Base-by-base conservation (phyloP, 1,284 basidiomycete genomes). In the Trametes versicolor region DNA sequence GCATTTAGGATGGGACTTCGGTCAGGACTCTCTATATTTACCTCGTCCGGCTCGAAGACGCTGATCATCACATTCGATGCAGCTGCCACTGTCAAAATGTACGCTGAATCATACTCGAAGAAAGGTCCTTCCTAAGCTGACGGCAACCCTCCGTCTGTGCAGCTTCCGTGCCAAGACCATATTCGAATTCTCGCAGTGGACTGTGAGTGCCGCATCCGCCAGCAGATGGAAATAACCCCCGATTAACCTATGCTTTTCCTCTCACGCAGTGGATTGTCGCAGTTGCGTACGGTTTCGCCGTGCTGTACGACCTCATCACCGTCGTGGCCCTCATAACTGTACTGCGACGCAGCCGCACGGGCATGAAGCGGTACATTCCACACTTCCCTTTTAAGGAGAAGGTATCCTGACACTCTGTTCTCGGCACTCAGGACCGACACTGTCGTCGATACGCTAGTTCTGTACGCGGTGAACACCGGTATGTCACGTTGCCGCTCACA, bases 391-490 rank as follows among this genome's bases (percentile, higher is more conserved):
- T 23, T 15, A 7, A 34, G 13, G 19, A 19, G 5, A 19, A 10
- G n/a, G 37, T 15, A 19, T 29, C 17, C 19, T 55, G 21, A 55
- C 34, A 12, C 37, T 51, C 32, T 7, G 17, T 12, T 25, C 15
- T 29, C 10, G 37, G 6, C 8, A 5, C 19, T 19, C 5, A 60
- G 58, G 19, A 60, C 58, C 6, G 50, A 60, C 39, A 29, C 58
- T 2, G 58, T 52, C 2, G 39, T 60, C 19, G 41, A 50, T 25
- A n/a, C 34, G 13, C 48, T 59, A 3, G 49, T 60, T 3, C 19
- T 52, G 29, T 60, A 60, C 29, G 52, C 58, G 2, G 27, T 60
- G 4, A 60, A 52, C 41, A 60, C 58, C 6, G 58, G 58, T 60
- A 36, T 9, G 49, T 37, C 3, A 7, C 12, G 8, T 36, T 10